A percentile compares a stretch with the other conserved stretches of the same genome.
Evolutionary conservation across 2,329 filamentous ascomycete species (phyloP).

Genomic region (Colletotrichum costaricense): DNA sequence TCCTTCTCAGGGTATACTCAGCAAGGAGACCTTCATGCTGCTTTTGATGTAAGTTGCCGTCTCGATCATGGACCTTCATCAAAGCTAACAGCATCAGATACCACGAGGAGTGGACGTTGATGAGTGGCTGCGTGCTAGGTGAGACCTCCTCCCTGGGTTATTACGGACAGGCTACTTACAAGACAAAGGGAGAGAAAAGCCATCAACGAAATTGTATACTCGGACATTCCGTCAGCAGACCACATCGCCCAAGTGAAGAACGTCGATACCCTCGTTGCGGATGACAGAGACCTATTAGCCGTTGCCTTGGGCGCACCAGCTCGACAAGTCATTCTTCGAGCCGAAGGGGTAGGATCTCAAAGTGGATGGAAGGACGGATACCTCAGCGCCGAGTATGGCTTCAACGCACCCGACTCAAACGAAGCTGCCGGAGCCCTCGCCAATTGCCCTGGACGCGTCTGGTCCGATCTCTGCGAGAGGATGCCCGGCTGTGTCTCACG

Average conservation of each 20-base stretch:
- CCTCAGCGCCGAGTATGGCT: slow-evolving; percentile 62
- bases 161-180: slow-evolving; percentile 10
- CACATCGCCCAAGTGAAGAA: slow-evolving; percentile 55
- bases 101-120: slow-evolving; percentile 56
- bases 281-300: slow-evolving; percentile 61
- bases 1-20: slow-evolving; percentile 46
- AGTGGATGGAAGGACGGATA: slow-evolving; percentile 67
- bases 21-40: slow-evolving; percentile 43
- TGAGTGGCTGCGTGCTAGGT: slow-evolving; percentile 59
- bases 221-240: slow-evolving; percentile 53
- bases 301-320: slow-evolving; percentile 65
- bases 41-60: slow-evolving; percentile 48
- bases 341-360: slow-evolving; percentile 61
- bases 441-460: slow-evolving; percentile 62
- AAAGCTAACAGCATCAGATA: slow-evolving; percentile 48
- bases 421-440: slow-evolving; percentile 58
- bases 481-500: slow-evolving; percentile 64
- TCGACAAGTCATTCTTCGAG: slow-evolving; percentile 63
- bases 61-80: no score
- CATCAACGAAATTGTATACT: slow-evolving; percentile 61
- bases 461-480: slow-evolving; percentile 64
- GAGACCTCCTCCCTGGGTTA: background rate
- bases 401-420: slow-evolving; percentile 62
- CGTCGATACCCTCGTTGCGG: slow-evolving; percentile 59
- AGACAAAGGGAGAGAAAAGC: slow-evolving; percentile 53